Conservation (phyloP, 768 basidiomycete species). For the Cubamyces lactineus region DNA sequence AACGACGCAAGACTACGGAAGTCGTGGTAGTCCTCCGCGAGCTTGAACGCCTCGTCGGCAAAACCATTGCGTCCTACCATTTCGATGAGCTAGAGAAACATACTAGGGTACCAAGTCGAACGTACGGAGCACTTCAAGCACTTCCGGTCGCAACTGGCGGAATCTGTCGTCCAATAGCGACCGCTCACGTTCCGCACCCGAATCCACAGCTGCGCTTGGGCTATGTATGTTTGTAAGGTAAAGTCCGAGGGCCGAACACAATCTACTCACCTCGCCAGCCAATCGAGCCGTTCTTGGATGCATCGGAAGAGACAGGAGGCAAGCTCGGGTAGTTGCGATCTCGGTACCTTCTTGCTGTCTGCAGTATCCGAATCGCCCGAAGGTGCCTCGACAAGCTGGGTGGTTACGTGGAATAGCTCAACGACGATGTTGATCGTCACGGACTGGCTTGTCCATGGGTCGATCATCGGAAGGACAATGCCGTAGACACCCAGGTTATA, state of each 20-base stretch:
- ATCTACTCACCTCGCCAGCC: constrained; percentile 55
- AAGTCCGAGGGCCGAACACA: not conserved
- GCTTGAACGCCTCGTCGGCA: constrained; percentile 69
- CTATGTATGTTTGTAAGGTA: constrained; percentile 32
- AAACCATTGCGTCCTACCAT: constrained; percentile 65
- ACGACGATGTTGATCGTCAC: constrained; percentile 68
- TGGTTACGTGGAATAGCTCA: constrained; percentile 70
- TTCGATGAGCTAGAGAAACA: not conserved
- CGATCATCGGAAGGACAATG: constrained; percentile 65
- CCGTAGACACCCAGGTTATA: constrained; percentile 79
- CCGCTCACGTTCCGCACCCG: constrained; percentile 56
- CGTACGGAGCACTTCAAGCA: constrained; percentile 82
- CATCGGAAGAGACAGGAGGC: constrained; percentile 66
- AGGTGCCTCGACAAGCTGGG: constrained; percentile 48
- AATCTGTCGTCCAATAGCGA: constrained; percentile 70
- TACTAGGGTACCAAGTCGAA: constrained; percentile 1
- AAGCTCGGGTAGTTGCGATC: constrained; percentile 64
- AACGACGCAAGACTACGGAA: constrained; percentile 84
- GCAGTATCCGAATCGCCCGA: constrained; percentile 36
- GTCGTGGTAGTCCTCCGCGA: constrained; percentile 88
- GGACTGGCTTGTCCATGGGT: constrained; percentile 84
- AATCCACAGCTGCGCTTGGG: constrained; percentile 48
- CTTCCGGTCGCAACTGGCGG: constrained; percentile 68
- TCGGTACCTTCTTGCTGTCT: constrained; percentile 42
- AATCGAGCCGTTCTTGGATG: constrained; percentile 68